Evolutionary conservation across 78 protist species (phyloP), one percentile per base, ranked within the genome.

Genomic region (Blattamonas nauphoetae): DNA sequence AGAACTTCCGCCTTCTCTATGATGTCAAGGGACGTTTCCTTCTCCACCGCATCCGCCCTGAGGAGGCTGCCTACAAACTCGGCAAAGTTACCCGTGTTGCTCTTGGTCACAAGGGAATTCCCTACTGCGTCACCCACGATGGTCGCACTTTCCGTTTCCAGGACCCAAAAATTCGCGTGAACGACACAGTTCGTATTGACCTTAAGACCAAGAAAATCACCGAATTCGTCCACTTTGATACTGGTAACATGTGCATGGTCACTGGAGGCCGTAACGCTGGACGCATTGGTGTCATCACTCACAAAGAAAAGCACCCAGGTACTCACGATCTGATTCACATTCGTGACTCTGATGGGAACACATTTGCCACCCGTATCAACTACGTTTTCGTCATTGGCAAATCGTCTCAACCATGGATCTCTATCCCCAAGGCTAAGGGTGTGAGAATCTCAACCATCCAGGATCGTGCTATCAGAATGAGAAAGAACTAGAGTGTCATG

Each of bases 91-190:
- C 41, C 80, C 32, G 42, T 34, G 41, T 89, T 32, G 84, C 41
- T 45, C 36, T 94, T 21, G 98, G 97, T 45, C 43, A 86, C 84
- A 84, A 87, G 41, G 93, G 94, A 33, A 86, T 97, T 89, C 99
- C 99, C 78, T 89, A 45, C 94, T 21, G 94, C 85, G 92, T 85
- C 86, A 98, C 99, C 81, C 98, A 97, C 93, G 99, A 98, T 64
- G 99, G 99, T 46, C 97, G 99, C 91, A 96, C 99, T 90, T 92
- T 97, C 93, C 97, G 99, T 90, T 98, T 96, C 95, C 98, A 99
- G 43, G 42, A 95, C 89, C 98, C 99, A 45, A 63, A 55, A 44
- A 89, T 96, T 92, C 55, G 81, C 77, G 89, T 80, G 88, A 90
- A 90, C 92, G 99, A 98, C 93, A 77, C 99, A 64, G 89, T 98